Evolutionary conservation across 2,329 filamentous ascomycete species (phyloP).

Genomic region (Seiridium unicorne): DNA sequence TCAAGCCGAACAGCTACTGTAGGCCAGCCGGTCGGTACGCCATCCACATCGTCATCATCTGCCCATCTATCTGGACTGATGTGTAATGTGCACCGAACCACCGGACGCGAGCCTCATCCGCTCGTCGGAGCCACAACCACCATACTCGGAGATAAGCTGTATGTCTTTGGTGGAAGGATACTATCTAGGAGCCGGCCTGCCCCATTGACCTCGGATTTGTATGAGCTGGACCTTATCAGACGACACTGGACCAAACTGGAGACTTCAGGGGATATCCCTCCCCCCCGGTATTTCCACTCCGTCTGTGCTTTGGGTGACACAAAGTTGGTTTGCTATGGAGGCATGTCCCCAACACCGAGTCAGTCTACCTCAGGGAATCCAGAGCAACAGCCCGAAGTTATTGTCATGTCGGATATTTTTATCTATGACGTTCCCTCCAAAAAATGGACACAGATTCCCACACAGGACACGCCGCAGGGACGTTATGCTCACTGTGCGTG

Average conservation of each 20-base stretch:
- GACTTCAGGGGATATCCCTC: constrained; percentile 78
- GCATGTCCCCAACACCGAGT: constrained; percentile 81
- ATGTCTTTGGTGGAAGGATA: constrained; percentile 91
- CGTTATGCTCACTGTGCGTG: constrained; percentile 96
- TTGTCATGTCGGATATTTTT: constrained; percentile 97
- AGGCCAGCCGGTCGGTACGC: constrained; percentile 38
- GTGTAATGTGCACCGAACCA: constrained; percentile 79
- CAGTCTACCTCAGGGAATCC: constrained; percentile 42
- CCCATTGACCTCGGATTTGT: constrained; percentile 84
- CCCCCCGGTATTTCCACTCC: constrained; percentile 94
- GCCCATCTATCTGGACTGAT: constrained; percentile 64
- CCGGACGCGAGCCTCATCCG: constrained; percentile 85
- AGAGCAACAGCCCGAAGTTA: constrained; percentile 79
- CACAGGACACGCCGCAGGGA: constrained; percentile 82
- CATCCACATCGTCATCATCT: constrained; percentile 46
- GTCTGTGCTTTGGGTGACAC: constrained; percentile 91
- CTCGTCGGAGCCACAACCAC: constrained; percentile 95
- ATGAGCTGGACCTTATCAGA: constrained; percentile 87
- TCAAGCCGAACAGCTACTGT: constrained; percentile 31
- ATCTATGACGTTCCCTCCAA: constrained; percentile 84
- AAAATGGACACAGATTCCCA: constrained; percentile 81
- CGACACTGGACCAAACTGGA: constrained; percentile 93
- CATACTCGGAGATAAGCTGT: constrained; percentile 90
- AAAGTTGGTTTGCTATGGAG: constrained; percentile 96
- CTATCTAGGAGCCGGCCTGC: constrained; percentile 78